Conservation (phyloP, 176 grass and related monocot genomes). For the Eleusine coracana region DNA sequence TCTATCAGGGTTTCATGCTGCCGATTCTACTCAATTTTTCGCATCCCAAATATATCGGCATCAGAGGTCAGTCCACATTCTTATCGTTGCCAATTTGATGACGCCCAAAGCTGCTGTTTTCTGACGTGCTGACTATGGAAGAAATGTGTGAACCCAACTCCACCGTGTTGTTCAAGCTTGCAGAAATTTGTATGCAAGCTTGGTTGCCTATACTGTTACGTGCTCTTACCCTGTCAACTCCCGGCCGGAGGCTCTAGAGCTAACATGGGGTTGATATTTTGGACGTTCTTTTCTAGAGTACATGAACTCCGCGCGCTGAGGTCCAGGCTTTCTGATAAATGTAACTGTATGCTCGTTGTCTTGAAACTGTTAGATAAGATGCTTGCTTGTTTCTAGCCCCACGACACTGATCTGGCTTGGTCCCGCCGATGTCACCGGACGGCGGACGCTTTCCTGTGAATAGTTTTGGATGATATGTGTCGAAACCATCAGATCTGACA, state of each 20-base stretch:
- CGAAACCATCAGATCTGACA: neutral
- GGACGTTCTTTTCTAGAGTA: neutral
- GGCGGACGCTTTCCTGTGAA: neutral
- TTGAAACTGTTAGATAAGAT: constrained; percentile 9
- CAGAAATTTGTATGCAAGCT: constrained; percentile 2
- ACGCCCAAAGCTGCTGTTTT: constrained; percentile 29
- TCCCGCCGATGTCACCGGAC: constrained; percentile 13
- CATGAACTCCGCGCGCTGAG: neutral
- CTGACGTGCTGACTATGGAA: neutral
- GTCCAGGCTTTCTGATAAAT: neutral
- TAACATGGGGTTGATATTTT: constrained; percentile 28
- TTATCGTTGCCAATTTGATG: neutral
- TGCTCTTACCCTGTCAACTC: neutral
- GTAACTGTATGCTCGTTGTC: neutral
- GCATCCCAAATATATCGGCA: neutral
- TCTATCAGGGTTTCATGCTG: constrained; percentile 8
- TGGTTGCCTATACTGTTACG: neutral
- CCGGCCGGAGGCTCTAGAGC: neutral
- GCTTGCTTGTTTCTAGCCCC: constrained; percentile 8
- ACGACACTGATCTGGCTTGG: constrained; percentile 11
- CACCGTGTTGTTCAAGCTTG: neutral
- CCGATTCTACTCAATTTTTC: neutral
- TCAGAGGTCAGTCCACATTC: neutral
- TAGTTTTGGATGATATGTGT: neutral
- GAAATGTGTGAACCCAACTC: neutral